Evolutionary conservation across 2,329 filamentous ascomycete genomes (phyloP).

Genomic region (Colletotrichum abscissum): DNA sequence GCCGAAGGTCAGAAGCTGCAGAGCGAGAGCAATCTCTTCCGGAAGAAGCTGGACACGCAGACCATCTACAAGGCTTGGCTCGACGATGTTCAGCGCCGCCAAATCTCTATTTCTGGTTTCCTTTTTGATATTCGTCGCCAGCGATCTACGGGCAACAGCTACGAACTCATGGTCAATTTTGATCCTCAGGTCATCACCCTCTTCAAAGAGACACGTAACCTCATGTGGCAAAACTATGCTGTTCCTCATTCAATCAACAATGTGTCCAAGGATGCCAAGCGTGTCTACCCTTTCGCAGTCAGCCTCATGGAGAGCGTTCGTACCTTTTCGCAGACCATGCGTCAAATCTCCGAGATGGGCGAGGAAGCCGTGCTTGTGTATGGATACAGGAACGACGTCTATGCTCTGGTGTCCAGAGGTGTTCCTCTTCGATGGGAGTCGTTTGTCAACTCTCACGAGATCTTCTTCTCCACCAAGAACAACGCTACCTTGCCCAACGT

Average conservation of each 20-base stretch:
- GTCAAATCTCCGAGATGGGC: constrained; percentile 85
- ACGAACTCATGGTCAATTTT: constrained; percentile 95
- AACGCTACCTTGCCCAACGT: constrained; percentile 47
- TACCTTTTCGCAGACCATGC: constrained; percentile 88
- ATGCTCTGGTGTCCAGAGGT: constrained; percentile 84
- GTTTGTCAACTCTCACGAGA: constrained; percentile 95
- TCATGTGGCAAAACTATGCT: constrained; percentile 94
- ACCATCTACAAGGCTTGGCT: constrained; percentile 97
- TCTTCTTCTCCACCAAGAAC: constrained; percentile 72
- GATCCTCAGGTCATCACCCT: constrained; percentile 96
- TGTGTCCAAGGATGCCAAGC: constrained; percentile 97
- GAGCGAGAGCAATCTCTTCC: constrained; percentile 91
- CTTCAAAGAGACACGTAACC: constrained; percentile 97
- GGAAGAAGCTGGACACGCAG: constrained; percentile 93
- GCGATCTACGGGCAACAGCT: constrained; percentile 86
- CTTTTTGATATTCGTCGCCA: constrained; percentile 92
- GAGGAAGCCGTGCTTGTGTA: constrained; percentile 89
- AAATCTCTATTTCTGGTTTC: constrained; percentile 91
- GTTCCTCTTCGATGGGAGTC: constrained; percentile 96
- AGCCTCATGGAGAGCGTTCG: constrained; percentile 99
- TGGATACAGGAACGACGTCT: constrained; percentile 92
- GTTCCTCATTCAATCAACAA: constrained; percentile 95
- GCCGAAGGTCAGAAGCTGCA: constrained; percentile 94
- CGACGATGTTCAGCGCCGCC: constrained; percentile 86
- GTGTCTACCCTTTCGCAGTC: constrained; percentile 97